phyloP scores from a whole-genome alignment of 306 rosid genomes.

The Clitoria ternatea region DNA sequence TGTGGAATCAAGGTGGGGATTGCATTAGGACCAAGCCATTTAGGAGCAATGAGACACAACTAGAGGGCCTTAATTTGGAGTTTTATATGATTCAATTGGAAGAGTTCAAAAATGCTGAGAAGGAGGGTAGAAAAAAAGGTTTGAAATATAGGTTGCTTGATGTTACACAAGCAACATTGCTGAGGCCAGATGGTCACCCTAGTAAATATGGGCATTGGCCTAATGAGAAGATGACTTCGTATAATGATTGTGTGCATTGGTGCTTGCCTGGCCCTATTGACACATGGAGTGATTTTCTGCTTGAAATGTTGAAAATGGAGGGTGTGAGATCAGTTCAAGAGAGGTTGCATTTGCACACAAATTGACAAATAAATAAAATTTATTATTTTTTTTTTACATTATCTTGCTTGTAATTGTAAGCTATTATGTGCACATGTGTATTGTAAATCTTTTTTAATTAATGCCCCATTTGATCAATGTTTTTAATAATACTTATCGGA shows the following conservation, averaged over 20 bases:
- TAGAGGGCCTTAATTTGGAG: slow-evolving; percentile 60
- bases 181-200: slow-evolving; percentile 96
- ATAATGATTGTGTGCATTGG: slow-evolving; percentile 94
- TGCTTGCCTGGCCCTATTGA: slow-evolving; percentile 89
- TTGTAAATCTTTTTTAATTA: slow-evolving; percentile 9
- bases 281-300: slow-evolving; percentile 69
- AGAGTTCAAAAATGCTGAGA: slow-evolving; percentile 63
- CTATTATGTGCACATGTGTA: background rate
- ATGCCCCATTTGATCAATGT: background rate
- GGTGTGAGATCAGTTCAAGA: slow-evolving; percentile 62
- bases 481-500: background rate
- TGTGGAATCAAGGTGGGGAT: slow-evolving; percentile 78
- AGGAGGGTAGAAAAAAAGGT: slow-evolving; percentile 52
- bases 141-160: slow-evolving; percentile 61
- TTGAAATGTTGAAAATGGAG: slow-evolving; percentile 80
- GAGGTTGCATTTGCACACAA: slow-evolving; percentile 33
- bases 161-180: slow-evolving; percentile 51
- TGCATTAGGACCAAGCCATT: slow-evolving; percentile 72
- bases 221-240: slow-evolving; percentile 56
- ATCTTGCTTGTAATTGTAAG: slow-evolving; percentile 2
- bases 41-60: slow-evolving; percentile 53
- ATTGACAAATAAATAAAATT: slow-evolving; percentile 14
- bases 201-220: slow-evolving; percentile 87
- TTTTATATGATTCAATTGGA: slow-evolving; percentile 75
- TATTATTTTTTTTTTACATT: background rate